Base-by-base conservation (phyloP, 169 alveolate genomes). In the Plasmodium cynomolgi region DNA sequence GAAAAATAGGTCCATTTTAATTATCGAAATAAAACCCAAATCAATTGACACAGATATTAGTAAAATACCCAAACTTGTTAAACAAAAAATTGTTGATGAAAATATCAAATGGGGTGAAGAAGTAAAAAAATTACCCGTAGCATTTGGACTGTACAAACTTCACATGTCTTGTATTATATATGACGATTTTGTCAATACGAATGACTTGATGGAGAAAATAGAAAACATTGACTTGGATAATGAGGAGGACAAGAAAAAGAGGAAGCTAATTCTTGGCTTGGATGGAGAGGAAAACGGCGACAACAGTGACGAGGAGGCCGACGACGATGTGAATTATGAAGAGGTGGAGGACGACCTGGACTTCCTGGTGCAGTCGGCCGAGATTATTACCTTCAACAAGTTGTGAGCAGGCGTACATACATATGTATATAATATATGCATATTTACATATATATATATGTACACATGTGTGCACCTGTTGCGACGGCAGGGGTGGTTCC, bases 51-150 rank as follows among this genome's bases (percentile, higher is more conserved):
- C 97, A 7, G 97, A 97, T 82, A 93, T 97, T 74, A 96, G 94
- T 41, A 97, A 96, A 83, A 96, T 97, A 20, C 85, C 95, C 62
- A 92, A 95, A 56, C 93, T 95, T 41, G 98, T 97, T 34, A 96
- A 96, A 95, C 91, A 90, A 15, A 91, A 86, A 86, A 95, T 97
- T 91, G 95, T 95, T 58, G 95, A 97, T 77, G 98, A 97, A 83
- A 97, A 98, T 71, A 93, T 97, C 73, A 96, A 97, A 44, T 97
- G 98, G 98, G 98, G 98, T 31, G 98, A 95, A 54, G 97, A 96
- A 56, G 95, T 95, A 50, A 96, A 97, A 83, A 97, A 95, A 95
- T 96, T 97, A 34, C 98, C 98, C 17, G 95, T 97, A 26, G 98
- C 98, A 11, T 97, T 94, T 88, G 98, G 98, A 23, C 95, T 97